phyloP scores from a whole-genome alignment of 2,329 filamentous ascomycete genomes.

The Botrytis hyacinthi region DNA sequence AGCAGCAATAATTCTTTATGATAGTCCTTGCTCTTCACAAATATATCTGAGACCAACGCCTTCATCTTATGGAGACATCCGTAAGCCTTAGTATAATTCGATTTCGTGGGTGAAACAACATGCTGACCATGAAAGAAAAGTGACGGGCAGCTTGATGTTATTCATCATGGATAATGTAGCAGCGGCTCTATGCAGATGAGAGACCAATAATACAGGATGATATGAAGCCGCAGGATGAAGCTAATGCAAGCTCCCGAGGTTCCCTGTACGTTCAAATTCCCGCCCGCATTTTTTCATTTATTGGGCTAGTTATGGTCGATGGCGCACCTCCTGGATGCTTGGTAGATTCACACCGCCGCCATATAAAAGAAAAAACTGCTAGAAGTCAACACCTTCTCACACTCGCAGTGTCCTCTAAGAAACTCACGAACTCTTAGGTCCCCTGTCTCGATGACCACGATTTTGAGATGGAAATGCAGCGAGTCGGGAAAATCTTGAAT shows the following conservation, averaged over 20 bases:
- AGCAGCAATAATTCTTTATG: background rate
- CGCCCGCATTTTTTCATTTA: background rate
- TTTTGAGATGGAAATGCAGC: background rate
- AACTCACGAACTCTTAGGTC: background rate
- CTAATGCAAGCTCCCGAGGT: background rate
- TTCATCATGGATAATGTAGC: background rate
- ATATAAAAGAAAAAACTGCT: background rate
- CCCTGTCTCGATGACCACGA: background rate
- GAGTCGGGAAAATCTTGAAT: background rate
- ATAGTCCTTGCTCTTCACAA: background rate
- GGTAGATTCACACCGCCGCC: background rate
- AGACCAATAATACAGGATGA: background rate
- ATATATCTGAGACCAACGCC: background rate
- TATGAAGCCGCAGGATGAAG: background rate
- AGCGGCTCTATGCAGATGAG: background rate
- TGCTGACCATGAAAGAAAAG: background rate
- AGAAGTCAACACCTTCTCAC: background rate
- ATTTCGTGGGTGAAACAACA: background rate
- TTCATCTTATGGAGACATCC: background rate
- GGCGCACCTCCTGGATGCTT: background rate
- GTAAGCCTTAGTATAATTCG: background rate
- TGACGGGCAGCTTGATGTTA: background rate
- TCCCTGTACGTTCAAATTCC: background rate
- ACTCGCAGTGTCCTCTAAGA: background rate
- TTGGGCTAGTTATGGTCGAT: background rate